A percentile compares a stretch with the other conserved stretches of the same genome.
Conservation (phyloP, 208 protist genomes). For the Wallacemonas sp. region DNA sequence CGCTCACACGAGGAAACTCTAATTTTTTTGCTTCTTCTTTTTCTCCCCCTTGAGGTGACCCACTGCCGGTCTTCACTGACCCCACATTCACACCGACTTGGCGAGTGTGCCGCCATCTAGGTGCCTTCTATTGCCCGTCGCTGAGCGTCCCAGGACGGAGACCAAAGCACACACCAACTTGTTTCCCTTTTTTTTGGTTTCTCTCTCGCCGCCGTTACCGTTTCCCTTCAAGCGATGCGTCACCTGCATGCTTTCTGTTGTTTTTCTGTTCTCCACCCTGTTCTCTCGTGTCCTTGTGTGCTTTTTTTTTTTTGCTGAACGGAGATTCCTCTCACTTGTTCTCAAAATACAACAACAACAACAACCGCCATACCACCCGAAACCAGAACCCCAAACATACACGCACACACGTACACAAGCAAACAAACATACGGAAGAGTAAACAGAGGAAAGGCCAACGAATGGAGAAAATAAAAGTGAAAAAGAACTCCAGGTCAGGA, state of each 20-base stretch:
- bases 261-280: no score
- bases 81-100: neutral
- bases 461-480: no score
- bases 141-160: conserved; percentile 2
- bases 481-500: no score
- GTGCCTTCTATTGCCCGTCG: conserved; percentile 6
- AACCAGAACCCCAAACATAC: neutral
- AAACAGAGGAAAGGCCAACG: no score
- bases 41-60: no score
- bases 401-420: neutral
- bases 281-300: neutral
- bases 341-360: neutral
- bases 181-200: neutral
- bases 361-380: neutral
- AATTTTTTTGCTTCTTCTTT: no score
- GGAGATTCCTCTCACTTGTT: no score
- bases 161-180: conserved; percentile 5
- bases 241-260: no score
- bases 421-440: neutral
- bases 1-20: no score
- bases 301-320: neutral
- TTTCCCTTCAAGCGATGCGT: no score
- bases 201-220: no score
- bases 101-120: conserved; percentile 1
- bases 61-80: no score